Evolutionary conservation across 2,329 filamentous ascomycete species (phyloP), one percentile per base, ranked within the genome.

Genomic region (Purpureocillium takamizusanense): DNA sequence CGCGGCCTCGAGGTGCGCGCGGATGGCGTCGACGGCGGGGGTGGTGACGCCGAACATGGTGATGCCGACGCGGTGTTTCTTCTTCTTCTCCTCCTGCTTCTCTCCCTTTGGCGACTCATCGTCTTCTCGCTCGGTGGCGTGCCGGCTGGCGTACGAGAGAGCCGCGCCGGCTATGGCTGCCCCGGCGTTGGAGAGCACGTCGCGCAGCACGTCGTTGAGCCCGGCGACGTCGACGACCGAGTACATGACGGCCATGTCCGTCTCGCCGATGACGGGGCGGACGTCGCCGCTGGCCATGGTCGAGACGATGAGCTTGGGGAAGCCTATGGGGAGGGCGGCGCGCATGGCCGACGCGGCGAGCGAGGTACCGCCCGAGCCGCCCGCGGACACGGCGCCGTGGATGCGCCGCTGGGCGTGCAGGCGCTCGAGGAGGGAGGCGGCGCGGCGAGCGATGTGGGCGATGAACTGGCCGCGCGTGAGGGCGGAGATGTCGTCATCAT

Each of bases 11-110:
- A 84, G 62, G 33, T 70, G 56, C 2, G 55, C 47, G 0, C 77
- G 67, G 2, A 81, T 71, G 1, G 54, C 57, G 34, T 79, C 72
- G 0, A 79, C 80, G 10, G 72, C 74, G 0, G 80, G 78, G 0
- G 81, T 86, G 0, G 82, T 86, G 7, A 86, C 80, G 2, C 82
- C 81, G 50, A 85, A 86, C 81, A 86, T 86, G 2, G 81, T 83
- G 17, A 85, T 71, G 0, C 71, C 81, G 7, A 86, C 63, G 0
- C 70, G 61, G 39, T 67, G 70, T 47, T 66, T 68, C 21, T 25
- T 25, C 21, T 25, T 10, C 21, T 5, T 25, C 10, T 25, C 6
- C 6, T 10, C 10, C 10, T 25, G 6, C 5, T 25, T 10, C 21
- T 5, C 21, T 5, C 21, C 21, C 10, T 25, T 10, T 6, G 21